Evolutionary conservation across 768 basidiomycete species (phyloP).

Genomic region (Agrocybe chaxingu): DNA sequence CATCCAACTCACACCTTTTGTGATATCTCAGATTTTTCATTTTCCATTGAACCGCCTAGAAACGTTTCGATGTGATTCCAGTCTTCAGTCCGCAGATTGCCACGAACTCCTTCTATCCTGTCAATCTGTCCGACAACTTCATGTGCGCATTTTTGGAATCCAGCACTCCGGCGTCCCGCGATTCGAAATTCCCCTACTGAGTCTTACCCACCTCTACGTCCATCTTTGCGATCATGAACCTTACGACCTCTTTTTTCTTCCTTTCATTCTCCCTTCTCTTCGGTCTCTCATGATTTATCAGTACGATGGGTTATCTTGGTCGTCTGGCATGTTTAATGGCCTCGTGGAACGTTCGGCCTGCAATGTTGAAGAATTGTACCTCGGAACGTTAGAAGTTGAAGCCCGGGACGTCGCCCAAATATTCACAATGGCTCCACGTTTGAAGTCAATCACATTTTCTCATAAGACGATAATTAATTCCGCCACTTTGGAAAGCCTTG

Average conservation of each 20-base stretch:
- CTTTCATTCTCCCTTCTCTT: slow-evolving; percentile 10
- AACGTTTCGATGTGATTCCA: slow-evolving; percentile 13
- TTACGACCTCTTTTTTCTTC: slow-evolving; percentile 13
- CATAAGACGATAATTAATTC: slow-evolving; percentile 4
- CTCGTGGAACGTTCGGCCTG: slow-evolving; percentile 12
- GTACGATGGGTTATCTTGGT: slow-evolving; percentile 12
- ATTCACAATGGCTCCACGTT: slow-evolving; percentile 2
- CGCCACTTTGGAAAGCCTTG: slow-evolving; percentile 3
- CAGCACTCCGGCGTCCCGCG: slow-evolving; percentile 4
- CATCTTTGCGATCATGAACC: slow-evolving; percentile 9
- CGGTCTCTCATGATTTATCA: slow-evolving; percentile 11
- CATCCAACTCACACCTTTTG: slow-evolving; percentile 13
- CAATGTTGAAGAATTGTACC: slow-evolving; percentile 10
- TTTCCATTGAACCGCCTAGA: slow-evolving; percentile 17
- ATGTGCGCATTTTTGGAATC: slow-evolving; percentile 15
- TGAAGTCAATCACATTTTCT: slow-evolving; percentile 9
- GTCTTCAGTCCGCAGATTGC: slow-evolving; percentile 9
- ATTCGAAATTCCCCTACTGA: slow-evolving; percentile 9
- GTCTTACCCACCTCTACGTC: slow-evolving; percentile 5
- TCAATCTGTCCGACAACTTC: slow-evolving; percentile 7
- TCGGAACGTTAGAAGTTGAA: slow-evolving; percentile 9
- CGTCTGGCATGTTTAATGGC: slow-evolving; percentile 9
- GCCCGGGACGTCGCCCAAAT: slow-evolving; percentile 4
- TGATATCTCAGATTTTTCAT: slow-evolving; percentile 8
- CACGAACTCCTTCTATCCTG: slow-evolving; percentile 8